A percentile compares a stretch with the other conserved stretches of the same genome.
Evolutionary conservation across 441 rosid genomes (phyloP).

Genomic region (Jatropha podagrica): DNA sequence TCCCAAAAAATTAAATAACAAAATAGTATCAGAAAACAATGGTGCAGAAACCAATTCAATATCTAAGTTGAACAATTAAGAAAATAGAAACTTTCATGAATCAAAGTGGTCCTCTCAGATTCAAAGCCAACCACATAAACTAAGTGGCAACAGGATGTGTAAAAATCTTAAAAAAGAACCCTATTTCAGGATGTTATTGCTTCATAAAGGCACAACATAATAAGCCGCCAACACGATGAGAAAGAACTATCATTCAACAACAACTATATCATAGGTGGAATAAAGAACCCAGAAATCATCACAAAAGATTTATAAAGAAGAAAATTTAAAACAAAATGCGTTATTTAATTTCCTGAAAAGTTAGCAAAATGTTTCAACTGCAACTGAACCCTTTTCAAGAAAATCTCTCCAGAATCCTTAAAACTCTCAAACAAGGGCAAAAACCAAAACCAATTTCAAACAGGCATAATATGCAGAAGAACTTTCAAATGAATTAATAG

Average conservation of each 20-base stretch:
- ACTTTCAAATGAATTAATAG: background rate
- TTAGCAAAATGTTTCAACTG: background rate
- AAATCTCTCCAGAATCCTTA: background rate
- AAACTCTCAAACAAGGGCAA: background rate
- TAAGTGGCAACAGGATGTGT: background rate
- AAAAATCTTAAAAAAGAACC: background rate
- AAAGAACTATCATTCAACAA: background rate
- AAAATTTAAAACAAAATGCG: background rate
- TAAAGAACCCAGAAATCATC: background rate
- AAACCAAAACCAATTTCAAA: background rate
- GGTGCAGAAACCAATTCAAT: background rate
- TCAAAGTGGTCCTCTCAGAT: background rate
- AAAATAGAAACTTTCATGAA: background rate
- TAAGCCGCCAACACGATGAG: background rate
- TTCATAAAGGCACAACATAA: background rate
- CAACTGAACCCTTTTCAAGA: background rate
- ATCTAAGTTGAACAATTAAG: background rate
- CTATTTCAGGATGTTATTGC: background rate
- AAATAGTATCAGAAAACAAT: background rate
- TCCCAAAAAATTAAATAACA: background rate
- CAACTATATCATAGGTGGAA: too few relatives aligned
- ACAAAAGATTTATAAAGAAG: background rate
- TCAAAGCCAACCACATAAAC: background rate
- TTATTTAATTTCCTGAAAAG: background rate
- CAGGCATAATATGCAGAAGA: background rate